These are phyloP conservation scores for Linum tenue DNA, from an alignment of 345 rosid species.

Conservation along the genomic window DNA sequence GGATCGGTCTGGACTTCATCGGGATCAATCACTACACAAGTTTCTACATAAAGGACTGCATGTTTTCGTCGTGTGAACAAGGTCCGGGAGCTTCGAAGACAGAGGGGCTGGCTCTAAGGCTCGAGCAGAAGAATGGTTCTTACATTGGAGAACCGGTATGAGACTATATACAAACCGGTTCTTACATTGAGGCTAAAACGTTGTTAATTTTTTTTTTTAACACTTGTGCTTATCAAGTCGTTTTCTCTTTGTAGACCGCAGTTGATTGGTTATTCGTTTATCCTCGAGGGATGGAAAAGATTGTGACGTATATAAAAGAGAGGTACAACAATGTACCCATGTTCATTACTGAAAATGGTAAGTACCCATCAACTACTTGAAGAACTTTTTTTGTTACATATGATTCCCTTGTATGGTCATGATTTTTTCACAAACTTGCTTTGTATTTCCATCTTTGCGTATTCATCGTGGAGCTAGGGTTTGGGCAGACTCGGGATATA, in stretches of 20 bases:
- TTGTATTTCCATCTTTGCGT: too few relatives aligned
- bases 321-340: conserved; percentile 41
- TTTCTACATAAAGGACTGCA: conserved; percentile 50
- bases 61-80: conserved; percentile 37
- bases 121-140: conserved; percentile 33
- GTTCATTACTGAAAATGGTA: conserved; percentile 51
- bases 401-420: too few relatives aligned
- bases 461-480: too few relatives aligned
- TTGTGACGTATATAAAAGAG: conserved; percentile 29
- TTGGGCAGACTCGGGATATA: conserved; percentile 7
- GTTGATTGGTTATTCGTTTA: conserved; percentile 38
- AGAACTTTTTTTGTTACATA: too few relatives aligned
- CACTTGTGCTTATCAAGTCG: not conserved
- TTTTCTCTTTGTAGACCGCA: conserved; percentile 35
- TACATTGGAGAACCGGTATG: conserved; percentile 45
- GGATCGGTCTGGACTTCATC: conserved; percentile 42
- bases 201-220: too few relatives aligned
- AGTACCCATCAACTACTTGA: not conserved
- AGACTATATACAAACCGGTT: too few relatives aligned
- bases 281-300: conserved; percentile 43
- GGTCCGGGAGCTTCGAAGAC: conserved; percentile 41
- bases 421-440: too few relatives aligned
- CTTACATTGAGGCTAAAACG: not conserved
- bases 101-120: conserved; percentile 37
- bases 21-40: conserved; percentile 62